Evolutionary conservation across 2,329 filamentous ascomycete genomes (phyloP).

Genomic region (Berkeleyomyces rouxiae): DNA sequence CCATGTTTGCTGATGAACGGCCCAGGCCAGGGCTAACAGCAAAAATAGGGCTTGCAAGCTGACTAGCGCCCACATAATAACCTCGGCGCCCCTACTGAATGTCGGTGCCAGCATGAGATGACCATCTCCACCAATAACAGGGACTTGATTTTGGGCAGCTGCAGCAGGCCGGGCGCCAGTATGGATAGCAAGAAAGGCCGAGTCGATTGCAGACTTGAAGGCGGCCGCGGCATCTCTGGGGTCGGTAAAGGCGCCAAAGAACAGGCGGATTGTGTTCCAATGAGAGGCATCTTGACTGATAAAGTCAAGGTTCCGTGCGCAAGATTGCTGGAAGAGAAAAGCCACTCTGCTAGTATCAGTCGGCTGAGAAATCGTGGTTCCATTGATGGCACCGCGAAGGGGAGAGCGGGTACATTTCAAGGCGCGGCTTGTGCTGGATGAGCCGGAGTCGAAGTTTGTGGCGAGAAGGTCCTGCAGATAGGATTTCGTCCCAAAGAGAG

Average conservation of each 20-base stretch:
- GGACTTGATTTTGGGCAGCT: slow-evolving; percentile 5
- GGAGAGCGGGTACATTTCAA: slow-evolving; percentile 6
- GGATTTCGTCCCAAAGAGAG: slow-evolving; percentile 7
- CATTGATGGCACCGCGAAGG: slow-evolving; percentile 4
- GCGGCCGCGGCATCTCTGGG: background rate
- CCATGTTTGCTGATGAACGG: slow-evolving; percentile 5
- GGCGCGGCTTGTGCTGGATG: background rate
- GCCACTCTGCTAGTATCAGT: slow-evolving; percentile 8
- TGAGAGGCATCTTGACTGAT: background rate
- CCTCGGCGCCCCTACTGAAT: slow-evolving; percentile 2
- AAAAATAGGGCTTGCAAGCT: slow-evolving; percentile 5
- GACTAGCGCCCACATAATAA: slow-evolving; percentile 9
- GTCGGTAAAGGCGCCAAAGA: slow-evolving; percentile 8
- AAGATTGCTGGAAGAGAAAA: slow-evolving; percentile 8
- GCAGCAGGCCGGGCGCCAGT: background rate
- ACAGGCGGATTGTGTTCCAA: slow-evolving; percentile 7
- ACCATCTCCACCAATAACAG: slow-evolving; percentile 11
- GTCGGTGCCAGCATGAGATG: slow-evolving; percentile 5
- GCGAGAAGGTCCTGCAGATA: slow-evolving; percentile 8
- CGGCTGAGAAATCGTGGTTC: background rate
- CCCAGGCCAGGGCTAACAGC: slow-evolving; percentile 1
- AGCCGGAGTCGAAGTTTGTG: slow-evolving; percentile 4
- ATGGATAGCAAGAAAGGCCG: slow-evolving; percentile 10
- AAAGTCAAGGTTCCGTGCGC: slow-evolving; percentile 5
- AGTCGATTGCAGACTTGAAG: slow-evolving; percentile 8